Evolutionary conservation across 176 grass and related monocot species (phyloP), one percentile per base, ranked within the genome.

Genomic region (Dactylis glomerata): DNA sequence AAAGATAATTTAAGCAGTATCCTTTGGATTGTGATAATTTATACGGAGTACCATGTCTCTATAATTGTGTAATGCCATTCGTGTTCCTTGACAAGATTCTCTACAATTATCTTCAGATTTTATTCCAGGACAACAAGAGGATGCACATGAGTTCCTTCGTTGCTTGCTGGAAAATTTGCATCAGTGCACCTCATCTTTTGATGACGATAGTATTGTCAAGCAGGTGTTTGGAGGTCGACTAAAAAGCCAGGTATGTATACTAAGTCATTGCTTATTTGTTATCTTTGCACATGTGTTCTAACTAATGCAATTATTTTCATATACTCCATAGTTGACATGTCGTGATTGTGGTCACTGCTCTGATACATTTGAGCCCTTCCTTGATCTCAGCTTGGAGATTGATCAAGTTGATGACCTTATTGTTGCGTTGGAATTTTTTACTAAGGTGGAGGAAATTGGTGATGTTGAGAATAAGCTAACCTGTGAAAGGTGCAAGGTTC

Each of bases 371-470:
- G 96, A 99, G 78, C 93, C 91, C 73, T 82, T 96, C 32, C 78
- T 99, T 44, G 96, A 99, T 90, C 89, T 99, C 51, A 99, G 93
- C 83, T 90, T 99, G 62, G 96, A 99, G 88, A 94, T 99, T 6
- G 41, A 94, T 71, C 78, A 94, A 4, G 89, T 79, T 50, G 47
- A 89, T n/a, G 55, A 84, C 40, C 81, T 99, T 41, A 24, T 54
- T 66, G 81, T 84, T 81, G 96, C 96, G 44, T 77, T 96, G 92
- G 27, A 77, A 41, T 99, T 93, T 38, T 99, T 94, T 76, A 99
- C 96, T 46, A 93, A 91, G 76, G 84, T 93, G 57, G 96, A 99
- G 64, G 84, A 85, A 63, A 87, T 99, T 38, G 96, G 94, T 45
- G 91, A 95, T 82, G 55, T 79, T 67, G 88, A 98, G 80, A 76